phyloP scores from a whole-genome alignment of 768 basidiomycete genomes.

The Tulasnella calospora region DNA sequence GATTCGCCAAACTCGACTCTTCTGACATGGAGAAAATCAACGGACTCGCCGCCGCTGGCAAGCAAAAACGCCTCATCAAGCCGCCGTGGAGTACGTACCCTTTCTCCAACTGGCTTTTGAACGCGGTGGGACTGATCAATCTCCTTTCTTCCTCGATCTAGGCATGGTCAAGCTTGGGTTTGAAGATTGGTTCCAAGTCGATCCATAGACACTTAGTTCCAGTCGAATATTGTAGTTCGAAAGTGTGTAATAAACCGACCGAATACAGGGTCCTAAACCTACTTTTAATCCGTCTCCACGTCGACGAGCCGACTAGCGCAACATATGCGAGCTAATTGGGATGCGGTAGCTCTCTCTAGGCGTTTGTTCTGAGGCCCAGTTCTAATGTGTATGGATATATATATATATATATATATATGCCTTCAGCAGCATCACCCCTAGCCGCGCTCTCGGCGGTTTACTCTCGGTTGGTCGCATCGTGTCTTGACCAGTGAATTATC shows the following conservation, averaged over 20 bases:
- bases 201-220: neutral
- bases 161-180: constrained; percentile 25
- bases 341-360: too few relatives aligned
- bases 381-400: too few relatives aligned
- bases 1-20: constrained; percentile 10
- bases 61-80: constrained; percentile 26
- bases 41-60: constrained; percentile 25
- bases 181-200: constrained; percentile 26
- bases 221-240: neutral
- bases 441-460: too few relatives aligned
- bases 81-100: constrained; percentile 26
- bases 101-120: neutral
- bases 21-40: constrained; percentile 27
- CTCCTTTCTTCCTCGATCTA: neutral
- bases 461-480: too few relatives aligned
- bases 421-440: too few relatives aligned
- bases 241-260: neutral
- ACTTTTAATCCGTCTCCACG: too few relatives aligned
- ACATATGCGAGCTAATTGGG: too few relatives aligned
- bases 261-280: neutral
- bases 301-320: too few relatives aligned
- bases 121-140: neutral
- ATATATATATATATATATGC: too few relatives aligned
- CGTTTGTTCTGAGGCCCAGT: too few relatives aligned
- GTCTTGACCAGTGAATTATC: too few relatives aligned